phyloP scores from a whole-genome alignment of 768 basidiomycete species.

The Psilocybe cyanescens region DNA sequence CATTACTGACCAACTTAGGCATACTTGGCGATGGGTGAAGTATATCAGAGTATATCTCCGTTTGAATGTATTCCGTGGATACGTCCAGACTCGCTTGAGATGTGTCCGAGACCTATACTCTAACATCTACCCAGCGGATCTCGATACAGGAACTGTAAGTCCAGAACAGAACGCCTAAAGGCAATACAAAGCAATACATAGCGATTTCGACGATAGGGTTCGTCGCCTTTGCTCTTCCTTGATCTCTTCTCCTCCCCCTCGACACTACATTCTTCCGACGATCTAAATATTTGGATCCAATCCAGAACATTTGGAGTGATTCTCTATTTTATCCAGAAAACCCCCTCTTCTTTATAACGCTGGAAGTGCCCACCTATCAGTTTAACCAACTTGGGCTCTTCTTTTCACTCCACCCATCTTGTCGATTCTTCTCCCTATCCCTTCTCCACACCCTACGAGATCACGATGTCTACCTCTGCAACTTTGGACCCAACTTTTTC shows the following conservation, averaged over 20 bases:
- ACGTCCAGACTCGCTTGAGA: neutral
- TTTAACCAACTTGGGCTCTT: neutral
- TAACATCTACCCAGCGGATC: neutral
- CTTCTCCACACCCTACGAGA: neutral
- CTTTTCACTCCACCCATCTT: neutral
- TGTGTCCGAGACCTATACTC: neutral
- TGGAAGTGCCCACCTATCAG: neutral
- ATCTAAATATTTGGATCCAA: neutral
- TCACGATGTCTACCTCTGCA: conserved; percentile 25
- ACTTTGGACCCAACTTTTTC: conserved; percentile 30
- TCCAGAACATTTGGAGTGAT: neutral
- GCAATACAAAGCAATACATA: neutral
- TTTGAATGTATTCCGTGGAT: neutral
- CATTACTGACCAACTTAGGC: neutral
- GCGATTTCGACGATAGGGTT: neutral
- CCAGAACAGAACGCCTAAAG: neutral
- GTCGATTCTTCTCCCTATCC: conserved; percentile 1
- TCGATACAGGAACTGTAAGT: neutral
- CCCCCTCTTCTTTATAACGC: neutral
- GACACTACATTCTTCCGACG: neutral
- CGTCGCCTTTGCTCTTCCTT: neutral
- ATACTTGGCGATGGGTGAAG: neutral
- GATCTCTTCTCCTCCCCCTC: neutral
- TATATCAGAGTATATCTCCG: neutral
- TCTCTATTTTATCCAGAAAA: neutral